Evolutionary conservation across 1,139 yeast genomes (phyloP), one percentile per base, ranked within the genome.

Genomic region (Candida pseudoviswanathii): DNA sequence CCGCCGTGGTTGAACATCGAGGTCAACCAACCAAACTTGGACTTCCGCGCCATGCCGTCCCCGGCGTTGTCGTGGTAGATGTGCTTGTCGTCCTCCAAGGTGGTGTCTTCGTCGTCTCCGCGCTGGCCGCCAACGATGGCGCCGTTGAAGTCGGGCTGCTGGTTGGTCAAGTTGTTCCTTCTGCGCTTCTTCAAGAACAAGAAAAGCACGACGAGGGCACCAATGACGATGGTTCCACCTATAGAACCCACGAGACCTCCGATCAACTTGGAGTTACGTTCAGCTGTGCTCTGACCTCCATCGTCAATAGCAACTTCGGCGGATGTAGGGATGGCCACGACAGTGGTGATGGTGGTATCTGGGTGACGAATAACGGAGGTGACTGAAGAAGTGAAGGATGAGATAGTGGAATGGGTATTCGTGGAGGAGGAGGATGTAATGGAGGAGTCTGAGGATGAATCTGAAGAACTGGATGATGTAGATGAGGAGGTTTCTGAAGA

Each of bases 181-280:
- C 62, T 66, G 37, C 76, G 59, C 49, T 63, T 68, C 51, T 66
- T 73, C 53, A 75, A 59, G 51, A 70, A 68, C 33, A 75, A 57
- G 54, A 75, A 71, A 21, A 74, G 54, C 11, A 72, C 66, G 26
- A 73, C 77, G 11, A 73, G 55, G 4, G 64, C 65, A 0, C 77
- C 78, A 47, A 76, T 70, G 7, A 73, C 66, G 38, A 76, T 70
- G 21, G 75, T 66, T 3, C 81, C 81, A 10, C 80, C 81, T 36
- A 76, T 72, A 4, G 79, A 75, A 1, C 81, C 81, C 6, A 76
- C 80, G 24, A 76, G 59, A 0, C 81, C 80, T 5, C 81, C 81
- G 43, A 76, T 75, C 49, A 76, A 63, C 56, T 70, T 74, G 37
- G 74, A 65, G 55, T 71, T 75, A 29, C 59, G 61, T 41, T 60